phyloP scores from a whole-genome alignment of 1,284 basidiomycete genomes.

The Nidula niveotomentosa region DNA sequence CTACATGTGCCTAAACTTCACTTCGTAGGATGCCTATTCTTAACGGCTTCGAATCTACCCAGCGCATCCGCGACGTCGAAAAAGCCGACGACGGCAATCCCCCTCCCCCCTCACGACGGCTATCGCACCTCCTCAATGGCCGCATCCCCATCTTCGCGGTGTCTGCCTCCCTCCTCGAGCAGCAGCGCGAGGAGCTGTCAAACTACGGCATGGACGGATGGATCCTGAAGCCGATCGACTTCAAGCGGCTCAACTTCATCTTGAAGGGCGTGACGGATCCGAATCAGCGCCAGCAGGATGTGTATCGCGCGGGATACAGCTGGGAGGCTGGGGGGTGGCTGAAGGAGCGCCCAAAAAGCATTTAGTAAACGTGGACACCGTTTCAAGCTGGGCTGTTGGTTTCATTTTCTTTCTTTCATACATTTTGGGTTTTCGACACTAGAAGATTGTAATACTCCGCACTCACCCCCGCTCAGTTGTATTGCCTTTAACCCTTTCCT shows the following conservation, averaged over 20 bases:
- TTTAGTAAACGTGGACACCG: neutral
- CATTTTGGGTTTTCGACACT: neutral
- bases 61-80: constrained; percentile 68
- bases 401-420: neutral
- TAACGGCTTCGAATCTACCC: constrained; percentile 75
- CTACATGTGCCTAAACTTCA: neutral
- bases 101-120: constrained; percentile 16
- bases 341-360: neutral
- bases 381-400: neutral
- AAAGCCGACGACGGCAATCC: constrained; percentile 12
- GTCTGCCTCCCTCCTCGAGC: constrained; percentile 73
- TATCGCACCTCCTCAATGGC: constrained; percentile 59
- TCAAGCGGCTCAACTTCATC: constrained; percentile 64
- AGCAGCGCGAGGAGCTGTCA: constrained; percentile 59
- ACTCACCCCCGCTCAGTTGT: too few species aligned
- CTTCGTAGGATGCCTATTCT: constrained; percentile 78
- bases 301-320: constrained; percentile 57
- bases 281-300: constrained; percentile 48
- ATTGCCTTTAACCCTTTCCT: too few species aligned
- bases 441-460: neutral
- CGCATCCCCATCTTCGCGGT: constrained; percentile 86
- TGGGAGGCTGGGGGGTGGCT: constrained; percentile 81
- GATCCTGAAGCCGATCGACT: constrained; percentile 87
- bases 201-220: constrained; percentile 78
- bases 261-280: constrained; percentile 61